Evolutionary conservation across 2,329 filamentous ascomycete species (phyloP).

Genomic region (Xylariomycetidae sp.): DNA sequence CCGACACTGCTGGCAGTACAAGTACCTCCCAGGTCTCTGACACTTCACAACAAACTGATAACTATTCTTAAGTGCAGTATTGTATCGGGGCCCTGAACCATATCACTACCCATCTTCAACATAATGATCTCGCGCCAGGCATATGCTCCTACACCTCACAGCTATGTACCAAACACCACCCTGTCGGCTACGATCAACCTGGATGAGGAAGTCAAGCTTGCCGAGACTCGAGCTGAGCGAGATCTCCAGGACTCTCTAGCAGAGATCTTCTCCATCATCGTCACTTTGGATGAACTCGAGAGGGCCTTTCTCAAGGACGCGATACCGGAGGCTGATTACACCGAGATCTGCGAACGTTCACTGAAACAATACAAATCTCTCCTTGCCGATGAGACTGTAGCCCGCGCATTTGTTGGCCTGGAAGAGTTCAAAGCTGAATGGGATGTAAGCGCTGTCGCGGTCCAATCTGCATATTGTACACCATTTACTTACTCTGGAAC

Average conservation of each 20-base stretch:
- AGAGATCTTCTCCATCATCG: constrained; percentile 95
- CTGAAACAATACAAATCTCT: constrained; percentile 97
- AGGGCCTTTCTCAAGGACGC: constrained; percentile 97
- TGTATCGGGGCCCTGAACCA: too few species aligned
- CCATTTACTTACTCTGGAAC: constrained; percentile 10
- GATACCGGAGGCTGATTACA: constrained; percentile 86
- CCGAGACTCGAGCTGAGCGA: constrained; percentile 79
- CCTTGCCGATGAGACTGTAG: constrained; percentile 83
- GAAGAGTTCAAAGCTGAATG: constrained; percentile 90
- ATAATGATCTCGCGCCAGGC: constrained; percentile 60
- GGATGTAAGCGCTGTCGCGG: constrained; percentile 76
- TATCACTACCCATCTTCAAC: constrained; percentile 2
- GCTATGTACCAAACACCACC: constrained; percentile 80
- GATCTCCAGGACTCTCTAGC: constrained; percentile 94
- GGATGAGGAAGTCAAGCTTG: constrained; percentile 93
- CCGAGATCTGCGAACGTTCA: constrained; percentile 89
- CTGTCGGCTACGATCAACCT: constrained; percentile 88
- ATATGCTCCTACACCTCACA: constrained; percentile 86
- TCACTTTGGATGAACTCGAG: constrained; percentile 91
- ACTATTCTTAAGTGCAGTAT: too few species aligned
- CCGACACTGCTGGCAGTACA: too few species aligned
- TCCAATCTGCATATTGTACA: too few species aligned
- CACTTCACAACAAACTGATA: too few species aligned
- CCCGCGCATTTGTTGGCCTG: constrained; percentile 78
- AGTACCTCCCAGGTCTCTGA: too few species aligned